Conservation (phyloP, 768 basidiomycete species). For the Tulasnella sp. region DNA sequence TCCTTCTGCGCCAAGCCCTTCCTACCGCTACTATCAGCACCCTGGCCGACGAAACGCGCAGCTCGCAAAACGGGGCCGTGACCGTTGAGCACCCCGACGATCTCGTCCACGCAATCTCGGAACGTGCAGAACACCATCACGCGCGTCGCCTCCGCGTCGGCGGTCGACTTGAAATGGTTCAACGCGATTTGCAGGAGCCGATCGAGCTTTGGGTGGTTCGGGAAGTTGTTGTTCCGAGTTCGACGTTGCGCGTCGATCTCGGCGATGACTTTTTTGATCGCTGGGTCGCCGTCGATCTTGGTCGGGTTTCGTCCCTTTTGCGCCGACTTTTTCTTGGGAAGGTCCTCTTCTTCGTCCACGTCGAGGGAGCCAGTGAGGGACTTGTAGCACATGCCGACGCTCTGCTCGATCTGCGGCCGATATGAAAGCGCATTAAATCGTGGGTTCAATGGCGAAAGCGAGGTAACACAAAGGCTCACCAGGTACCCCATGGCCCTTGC, state of each 20-base stretch:
- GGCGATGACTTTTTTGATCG: constrained; percentile 55
- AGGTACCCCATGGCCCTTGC: constrained; percentile 86
- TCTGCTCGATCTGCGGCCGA: constrained; percentile 67
- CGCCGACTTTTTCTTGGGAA: constrained; percentile 33
- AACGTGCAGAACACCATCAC: constrained; percentile 96
- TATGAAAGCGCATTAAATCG: no score
- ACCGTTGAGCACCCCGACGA: constrained; percentile 71
- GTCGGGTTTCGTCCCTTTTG: constrained; percentile 26
- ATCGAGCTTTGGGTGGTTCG: constrained; percentile 89
- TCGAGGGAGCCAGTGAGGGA: constrained; percentile 38
- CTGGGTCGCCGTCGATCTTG: constrained; percentile 35
- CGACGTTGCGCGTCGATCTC: constrained; percentile 60
- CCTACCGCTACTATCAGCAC: constrained; percentile 74
- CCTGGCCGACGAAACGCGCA: constrained; percentile 86
- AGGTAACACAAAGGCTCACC: constrained; percentile 48
- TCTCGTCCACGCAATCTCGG: constrained; percentile 85
- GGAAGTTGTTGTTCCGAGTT: constrained; percentile 47
- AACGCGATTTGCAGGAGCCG: constrained; percentile 67
- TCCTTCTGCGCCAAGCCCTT: constrained; percentile 89
- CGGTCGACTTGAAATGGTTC: constrained; percentile 65
- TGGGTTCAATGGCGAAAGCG: neutral
- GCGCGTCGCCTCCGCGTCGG: constrained; percentile 47
- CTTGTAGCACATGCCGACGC: constrained; percentile 70
- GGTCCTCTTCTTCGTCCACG: constrained; percentile 32
- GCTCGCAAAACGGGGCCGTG: constrained; percentile 77